Conservation (phyloP, 2,329 filamentous ascomycete genomes). For the Aspergillus sp. region DNA sequence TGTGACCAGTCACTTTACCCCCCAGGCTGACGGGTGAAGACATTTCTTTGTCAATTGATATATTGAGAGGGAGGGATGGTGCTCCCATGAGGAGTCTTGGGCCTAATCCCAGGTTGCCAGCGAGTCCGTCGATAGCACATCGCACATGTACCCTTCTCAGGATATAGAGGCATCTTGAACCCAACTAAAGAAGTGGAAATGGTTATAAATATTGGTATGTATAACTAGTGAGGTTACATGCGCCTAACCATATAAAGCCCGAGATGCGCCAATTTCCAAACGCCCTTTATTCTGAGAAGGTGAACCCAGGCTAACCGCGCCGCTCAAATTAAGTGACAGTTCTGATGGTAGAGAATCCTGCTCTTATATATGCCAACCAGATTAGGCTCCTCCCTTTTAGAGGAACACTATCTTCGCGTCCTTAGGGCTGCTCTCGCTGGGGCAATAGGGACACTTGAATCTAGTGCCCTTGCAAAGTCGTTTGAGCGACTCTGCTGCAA, state of each 20-base stretch:
- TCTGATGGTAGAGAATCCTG: slow-evolving; percentile 10
- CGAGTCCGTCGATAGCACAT: background rate
- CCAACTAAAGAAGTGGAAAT: background rate
- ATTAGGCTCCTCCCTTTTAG: slow-evolving; percentile 35
- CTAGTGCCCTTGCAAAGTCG: slow-evolving; percentile 74
- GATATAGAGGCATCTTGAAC: background rate
- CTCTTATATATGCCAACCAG: slow-evolving; percentile 6
- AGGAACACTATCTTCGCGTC: slow-evolving; percentile 75
- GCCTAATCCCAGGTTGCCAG: no score
- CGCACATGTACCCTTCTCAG: background rate
- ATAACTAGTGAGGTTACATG: background rate
- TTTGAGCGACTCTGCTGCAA: slow-evolving; percentile 79
- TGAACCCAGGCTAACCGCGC: background rate
- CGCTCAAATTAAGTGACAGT: background rate
- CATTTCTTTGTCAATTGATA: background rate
- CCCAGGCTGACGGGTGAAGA: background rate
- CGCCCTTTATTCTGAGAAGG: background rate
- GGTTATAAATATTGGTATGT: background rate
- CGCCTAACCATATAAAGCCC: background rate
- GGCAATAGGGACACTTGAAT: slow-evolving; percentile 97
- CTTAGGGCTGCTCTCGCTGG: slow-evolving; percentile 72
- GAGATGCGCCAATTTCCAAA: background rate
- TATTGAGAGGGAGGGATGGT: background rate
- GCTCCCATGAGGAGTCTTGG: no score
- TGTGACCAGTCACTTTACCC: background rate